phyloP scores from a whole-genome alignment of 352 stramenopile genomes.

The Elongisporangium prolatum region DNA sequence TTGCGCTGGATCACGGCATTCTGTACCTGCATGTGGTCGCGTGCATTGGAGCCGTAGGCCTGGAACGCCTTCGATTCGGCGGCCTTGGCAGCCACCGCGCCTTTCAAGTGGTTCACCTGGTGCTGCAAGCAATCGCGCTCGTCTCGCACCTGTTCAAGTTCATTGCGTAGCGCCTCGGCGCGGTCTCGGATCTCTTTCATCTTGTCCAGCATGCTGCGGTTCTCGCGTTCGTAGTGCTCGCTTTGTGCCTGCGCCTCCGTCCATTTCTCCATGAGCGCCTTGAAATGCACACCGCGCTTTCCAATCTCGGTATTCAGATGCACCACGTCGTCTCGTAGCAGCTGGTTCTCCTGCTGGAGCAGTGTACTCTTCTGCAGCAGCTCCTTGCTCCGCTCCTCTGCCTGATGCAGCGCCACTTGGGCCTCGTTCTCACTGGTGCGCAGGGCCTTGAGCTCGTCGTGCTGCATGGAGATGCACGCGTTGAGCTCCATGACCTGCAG shows the following conservation, averaged over 20 bases:
- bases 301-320: conserved; percentile 51
- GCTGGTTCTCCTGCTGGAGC: conserved; percentile 43
- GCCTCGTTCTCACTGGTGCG: conserved; percentile 32
- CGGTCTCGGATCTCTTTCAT: conserved; percentile 38
- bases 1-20: conserved; percentile 49
- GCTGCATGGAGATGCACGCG: conserved; percentile 71
- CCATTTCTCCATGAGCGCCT: conserved; percentile 70
- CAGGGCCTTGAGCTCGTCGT: conserved; percentile 60
- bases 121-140: conserved; percentile 64
- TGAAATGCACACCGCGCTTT: conserved; percentile 51
- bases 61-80: conserved; percentile 73
- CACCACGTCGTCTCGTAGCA: conserved; percentile 46
- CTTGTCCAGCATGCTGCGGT: conserved; percentile 44
- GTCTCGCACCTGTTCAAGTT: conserved; percentile 41
- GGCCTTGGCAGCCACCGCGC: conserved; percentile 57
- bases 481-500: conserved; percentile 71
- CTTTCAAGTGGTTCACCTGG: conserved; percentile 69
- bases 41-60: conserved; percentile 52
- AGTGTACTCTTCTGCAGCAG: conserved; percentile 42
- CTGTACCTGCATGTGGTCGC: conserved; percentile 59
- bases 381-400: conserved; percentile 42
- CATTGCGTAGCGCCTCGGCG: conserved; percentile 27
- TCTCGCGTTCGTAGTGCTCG: conserved; percentile 49
- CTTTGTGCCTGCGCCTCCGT: conserved; percentile 60
- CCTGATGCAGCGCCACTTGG: conserved; percentile 26